Evolutionary conservation across 495 filamentous ascomycete species (phyloP).

Genomic region (Aspergillus steynii): DNA sequence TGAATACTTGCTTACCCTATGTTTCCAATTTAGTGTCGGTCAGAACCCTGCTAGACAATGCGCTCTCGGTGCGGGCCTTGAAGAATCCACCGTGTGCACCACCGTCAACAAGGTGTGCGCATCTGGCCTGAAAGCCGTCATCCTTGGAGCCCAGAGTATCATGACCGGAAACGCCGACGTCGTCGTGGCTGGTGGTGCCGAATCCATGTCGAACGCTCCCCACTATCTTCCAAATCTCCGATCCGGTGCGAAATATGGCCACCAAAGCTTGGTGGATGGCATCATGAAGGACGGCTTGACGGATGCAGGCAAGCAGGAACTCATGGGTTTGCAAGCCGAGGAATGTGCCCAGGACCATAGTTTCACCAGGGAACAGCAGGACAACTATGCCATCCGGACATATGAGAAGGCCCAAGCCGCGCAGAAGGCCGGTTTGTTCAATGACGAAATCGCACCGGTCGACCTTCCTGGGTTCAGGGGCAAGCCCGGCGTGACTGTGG

Average conservation of each 20-base stretch:
- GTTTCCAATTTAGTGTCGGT: constrained; percentile 65
- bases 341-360: constrained; percentile 84
- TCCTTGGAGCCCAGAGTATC: constrained; percentile 93
- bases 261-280: constrained; percentile 83
- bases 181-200: constrained; percentile 88
- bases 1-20: neutral
- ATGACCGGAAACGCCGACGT: constrained; percentile 89
- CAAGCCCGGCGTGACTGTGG: constrained; percentile 79
- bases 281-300: constrained; percentile 89
- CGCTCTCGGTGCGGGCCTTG: constrained; percentile 82
- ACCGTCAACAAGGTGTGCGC: constrained; percentile 99
- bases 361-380: constrained; percentile 79
- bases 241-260: constrained; percentile 84
- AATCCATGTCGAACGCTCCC: constrained; percentile 98
- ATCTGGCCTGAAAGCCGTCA: constrained; percentile 88
- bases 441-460: constrained; percentile 84
- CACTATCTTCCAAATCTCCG: constrained; percentile 89
- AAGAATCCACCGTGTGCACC: constrained; percentile 76
- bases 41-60: constrained; percentile 96
- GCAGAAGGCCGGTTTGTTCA: constrained; percentile 73
- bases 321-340: constrained; percentile 93
- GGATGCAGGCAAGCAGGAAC: constrained; percentile 83
- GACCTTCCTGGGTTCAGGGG: constrained; percentile 84
- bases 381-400: constrained; percentile 87
- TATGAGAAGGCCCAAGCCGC: constrained; percentile 92